A percentile compares a stretch with the other conserved stretches of the same genome.
phyloP scores from a whole-genome alignment of 768 basidiomycete species.

The Mycena rebaudengoi region DNA sequence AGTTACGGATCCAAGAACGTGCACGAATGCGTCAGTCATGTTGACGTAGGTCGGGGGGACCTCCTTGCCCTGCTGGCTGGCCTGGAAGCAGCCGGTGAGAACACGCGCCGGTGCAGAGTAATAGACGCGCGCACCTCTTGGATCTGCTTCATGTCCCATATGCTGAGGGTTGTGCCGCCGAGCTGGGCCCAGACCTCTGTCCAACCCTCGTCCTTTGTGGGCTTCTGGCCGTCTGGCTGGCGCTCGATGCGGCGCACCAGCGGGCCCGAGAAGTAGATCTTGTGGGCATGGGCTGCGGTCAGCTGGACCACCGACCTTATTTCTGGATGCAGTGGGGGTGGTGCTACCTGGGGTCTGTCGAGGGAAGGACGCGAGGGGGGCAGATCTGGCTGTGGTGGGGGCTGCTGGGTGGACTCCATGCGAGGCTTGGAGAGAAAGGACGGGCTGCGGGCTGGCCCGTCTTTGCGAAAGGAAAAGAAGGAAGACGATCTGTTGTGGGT shows the following conservation, averaged over 20 bases:
- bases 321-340: constrained; percentile 75
- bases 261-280: constrained; percentile 88
- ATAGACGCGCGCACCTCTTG: too few relatives aligned
- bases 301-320: constrained; percentile 82
- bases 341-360: constrained; percentile 35
- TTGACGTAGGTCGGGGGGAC: constrained; percentile 91
- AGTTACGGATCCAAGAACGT: constrained; percentile 80
- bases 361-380: constrained; percentile 23
- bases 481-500: constrained; percentile 25
- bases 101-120: too few relatives aligned
- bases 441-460: not conserved
- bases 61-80: constrained; percentile 79
- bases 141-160: constrained; percentile 92
- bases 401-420: constrained; percentile 30
- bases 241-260: constrained; percentile 80
- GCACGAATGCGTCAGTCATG: constrained; percentile 86
- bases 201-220: constrained; percentile 81
- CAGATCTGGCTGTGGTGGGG: constrained; percentile 31
- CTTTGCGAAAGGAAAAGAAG: constrained; percentile 28
- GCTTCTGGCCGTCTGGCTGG: constrained; percentile 76
- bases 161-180: constrained; percentile 86
- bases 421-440: constrained; percentile 16
- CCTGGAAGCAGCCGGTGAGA: too few relatives aligned
- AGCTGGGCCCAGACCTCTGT: constrained; percentile 90
- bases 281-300: constrained; percentile 80